Evolutionary conservation across 371 early-diverging fungal species (phyloP).

Genomic region (Mucor ambiguus): DNA sequence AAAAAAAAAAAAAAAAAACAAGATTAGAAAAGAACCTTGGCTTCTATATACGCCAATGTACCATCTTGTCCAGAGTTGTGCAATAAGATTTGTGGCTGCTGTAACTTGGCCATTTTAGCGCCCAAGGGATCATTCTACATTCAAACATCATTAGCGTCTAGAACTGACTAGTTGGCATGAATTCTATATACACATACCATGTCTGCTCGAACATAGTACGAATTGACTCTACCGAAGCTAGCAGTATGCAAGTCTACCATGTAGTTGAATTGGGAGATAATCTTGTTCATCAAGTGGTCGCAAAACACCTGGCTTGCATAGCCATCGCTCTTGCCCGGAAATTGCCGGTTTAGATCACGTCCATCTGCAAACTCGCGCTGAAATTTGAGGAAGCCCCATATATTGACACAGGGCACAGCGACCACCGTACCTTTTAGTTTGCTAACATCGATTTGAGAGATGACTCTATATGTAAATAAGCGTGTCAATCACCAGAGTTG

Average conservation of each 20-base stretch:
- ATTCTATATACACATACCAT: conserved; percentile 41
- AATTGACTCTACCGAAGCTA: conserved; percentile 83
- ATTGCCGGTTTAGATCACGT: conserved; percentile 83
- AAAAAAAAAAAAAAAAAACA: too few relatives aligned
- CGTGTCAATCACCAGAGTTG: neutral
- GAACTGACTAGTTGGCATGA: neutral
- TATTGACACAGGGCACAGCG: conserved; percentile 87
- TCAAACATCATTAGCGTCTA: neutral
- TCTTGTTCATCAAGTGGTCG: conserved; percentile 76
- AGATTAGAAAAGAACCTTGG: neutral
- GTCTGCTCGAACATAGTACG: conserved; percentile 86
- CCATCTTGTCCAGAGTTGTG: conserved; percentile 48
- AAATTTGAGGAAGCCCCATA: conserved; percentile 80
- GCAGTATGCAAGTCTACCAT: conserved; percentile 91
- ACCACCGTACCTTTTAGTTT: conserved; percentile 83
- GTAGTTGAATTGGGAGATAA: conserved; percentile 79
- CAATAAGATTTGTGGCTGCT: conserved; percentile 81
- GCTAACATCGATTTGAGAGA: conserved; percentile 74
- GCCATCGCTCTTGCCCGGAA: conserved; percentile 79
- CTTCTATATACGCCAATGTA: neutral
- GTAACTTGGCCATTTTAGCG: conserved; percentile 79
- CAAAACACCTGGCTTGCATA: conserved; percentile 84
- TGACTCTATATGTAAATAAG: conserved; percentile 38
- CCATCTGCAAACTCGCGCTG: conserved; percentile 83
- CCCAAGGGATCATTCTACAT: conserved; percentile 66